Conservation (phyloP, 768 basidiomycete genomes). For the Clathrus columnatus region DNA sequence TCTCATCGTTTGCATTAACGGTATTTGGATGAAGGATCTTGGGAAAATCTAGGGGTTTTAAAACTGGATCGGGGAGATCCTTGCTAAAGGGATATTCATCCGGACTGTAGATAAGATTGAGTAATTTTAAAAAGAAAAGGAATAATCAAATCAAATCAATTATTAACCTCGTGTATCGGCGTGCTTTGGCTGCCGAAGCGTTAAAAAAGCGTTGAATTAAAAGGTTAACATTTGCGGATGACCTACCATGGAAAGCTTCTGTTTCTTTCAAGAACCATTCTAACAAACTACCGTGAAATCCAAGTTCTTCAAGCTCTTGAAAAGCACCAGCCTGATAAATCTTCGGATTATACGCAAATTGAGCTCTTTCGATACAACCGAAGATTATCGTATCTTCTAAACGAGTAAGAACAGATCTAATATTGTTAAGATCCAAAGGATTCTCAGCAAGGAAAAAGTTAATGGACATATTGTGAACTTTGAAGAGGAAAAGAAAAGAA, state of each 20-base stretch:
- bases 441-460: slow-evolving; percentile 66
- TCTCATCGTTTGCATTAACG: slow-evolving; percentile 81
- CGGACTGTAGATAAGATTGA: slow-evolving; percentile 46
- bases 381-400: slow-evolving; percentile 99
- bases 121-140: neutral
- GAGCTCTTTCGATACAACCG: slow-evolving; percentile 90
- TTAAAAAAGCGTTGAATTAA: neutral
- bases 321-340: slow-evolving; percentile 82
- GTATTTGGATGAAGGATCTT: slow-evolving; percentile 68
- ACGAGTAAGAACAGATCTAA: slow-evolving; percentile 76
- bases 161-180: slow-evolving; percentile 83
- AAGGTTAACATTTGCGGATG: neutral
- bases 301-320: slow-evolving; percentile 61
- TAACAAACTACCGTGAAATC: slow-evolving; percentile 84
- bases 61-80: slow-evolving; percentile 73
- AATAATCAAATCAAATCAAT: neutral
- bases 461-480: slow-evolving; percentile 25
- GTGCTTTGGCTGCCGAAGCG: slow-evolving; percentile 66
- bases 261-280: slow-evolving; percentile 97
- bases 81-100: slow-evolving; percentile 95
- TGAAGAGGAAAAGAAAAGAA: neutral
- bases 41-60: slow-evolving; percentile 66
- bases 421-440: slow-evolving; percentile 81
- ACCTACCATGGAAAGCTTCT: slow-evolving; percentile 88
- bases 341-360: slow-evolving; percentile 87